Conservation (phyloP, 2,329 filamentous ascomycete genomes). For the Aspergillus eucalypticola region DNA sequence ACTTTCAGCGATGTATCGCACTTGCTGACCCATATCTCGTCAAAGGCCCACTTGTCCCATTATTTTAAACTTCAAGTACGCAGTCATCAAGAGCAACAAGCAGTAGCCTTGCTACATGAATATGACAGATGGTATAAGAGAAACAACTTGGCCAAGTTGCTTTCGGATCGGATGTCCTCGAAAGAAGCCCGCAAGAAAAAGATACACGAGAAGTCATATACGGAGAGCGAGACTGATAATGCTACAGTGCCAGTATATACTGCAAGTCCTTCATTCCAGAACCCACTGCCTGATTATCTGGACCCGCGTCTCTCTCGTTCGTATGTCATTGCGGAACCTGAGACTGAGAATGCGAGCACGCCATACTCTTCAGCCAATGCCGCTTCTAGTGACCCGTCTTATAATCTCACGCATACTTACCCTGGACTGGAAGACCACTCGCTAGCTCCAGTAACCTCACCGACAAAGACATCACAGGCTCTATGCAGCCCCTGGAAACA, state of each 20-base stretch:
- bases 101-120: conserved; percentile 61
- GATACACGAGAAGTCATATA: conserved; percentile 9
- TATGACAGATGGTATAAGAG: conserved; percentile 79
- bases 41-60: conserved; percentile 85
- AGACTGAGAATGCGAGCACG: neutral
- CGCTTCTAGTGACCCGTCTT: conserved; percentile 4
- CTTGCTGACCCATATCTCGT: conserved; percentile 85
- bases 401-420: neutral
- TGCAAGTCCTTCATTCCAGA: neutral
- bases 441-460: neutral
- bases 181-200: conserved; percentile 68
- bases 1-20: conserved; percentile 89
- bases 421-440: conserved; percentile 5
- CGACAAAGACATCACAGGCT: neutral
- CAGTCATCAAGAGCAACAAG: conserved; percentile 65
- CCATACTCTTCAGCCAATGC: conserved; percentile 10
- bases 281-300: conserved; percentile 23
- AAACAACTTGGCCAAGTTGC: conserved; percentile 69
- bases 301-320: conserved; percentile 32
- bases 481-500: conserved; percentile 19
- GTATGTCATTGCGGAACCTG: conserved; percentile 11
- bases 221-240: conserved; percentile 11
- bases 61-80: conserved; percentile 79
- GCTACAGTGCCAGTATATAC: neutral
- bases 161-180: conserved; percentile 74